Evolutionary conservation across 192 early-diverging fungal species (phyloP).

Genomic region (Diversispora epigaea): DNA sequence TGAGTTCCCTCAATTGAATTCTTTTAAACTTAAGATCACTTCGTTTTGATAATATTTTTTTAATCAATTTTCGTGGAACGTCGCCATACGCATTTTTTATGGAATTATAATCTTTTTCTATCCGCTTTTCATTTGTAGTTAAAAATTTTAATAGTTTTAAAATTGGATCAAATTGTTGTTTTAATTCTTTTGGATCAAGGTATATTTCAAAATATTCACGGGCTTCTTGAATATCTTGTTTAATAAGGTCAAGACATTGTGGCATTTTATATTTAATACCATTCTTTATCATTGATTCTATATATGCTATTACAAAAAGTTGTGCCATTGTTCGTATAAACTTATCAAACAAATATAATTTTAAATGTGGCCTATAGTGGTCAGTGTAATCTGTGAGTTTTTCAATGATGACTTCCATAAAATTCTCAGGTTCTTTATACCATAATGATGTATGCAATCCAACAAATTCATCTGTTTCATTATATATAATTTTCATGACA

Average conservation of each 20-base stretch:
- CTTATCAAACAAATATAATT: constrained; percentile 85
- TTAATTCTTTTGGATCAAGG: constrained; percentile 67
- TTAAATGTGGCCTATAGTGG: constrained; percentile 82
- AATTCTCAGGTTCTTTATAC: constrained; percentile 66
- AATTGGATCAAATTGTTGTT: constrained; percentile 78
- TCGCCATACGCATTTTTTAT: constrained; percentile 92
- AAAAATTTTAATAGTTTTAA: constrained; percentile 78
- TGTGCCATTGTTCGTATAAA: constrained; percentile 84
- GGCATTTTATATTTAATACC: constrained; percentile 71
- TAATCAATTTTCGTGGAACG: constrained; percentile 81
- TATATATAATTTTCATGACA: constrained; percentile 81
- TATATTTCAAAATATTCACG: constrained; percentile 78
- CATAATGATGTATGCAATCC: constrained; percentile 79
- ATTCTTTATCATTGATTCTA: constrained; percentile 84
- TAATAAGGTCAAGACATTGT: constrained; percentile 66
- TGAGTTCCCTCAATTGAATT: constrained; percentile 74
- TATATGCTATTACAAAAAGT: constrained; percentile 75
- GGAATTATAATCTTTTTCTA: constrained; percentile 88
- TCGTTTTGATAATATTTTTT: constrained; percentile 81
- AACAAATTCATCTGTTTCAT: constrained; percentile 71
- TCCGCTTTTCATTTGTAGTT: constrained; percentile 70
- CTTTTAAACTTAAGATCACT: constrained; percentile 94
- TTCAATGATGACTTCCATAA: constrained; percentile 62
- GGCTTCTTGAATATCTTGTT: constrained; percentile 68
- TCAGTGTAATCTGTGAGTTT: constrained; percentile 87